Evolutionary conservation across 495 filamentous ascomycete genomes (phyloP).

Genomic region (Talaromyces adpressus): DNA sequence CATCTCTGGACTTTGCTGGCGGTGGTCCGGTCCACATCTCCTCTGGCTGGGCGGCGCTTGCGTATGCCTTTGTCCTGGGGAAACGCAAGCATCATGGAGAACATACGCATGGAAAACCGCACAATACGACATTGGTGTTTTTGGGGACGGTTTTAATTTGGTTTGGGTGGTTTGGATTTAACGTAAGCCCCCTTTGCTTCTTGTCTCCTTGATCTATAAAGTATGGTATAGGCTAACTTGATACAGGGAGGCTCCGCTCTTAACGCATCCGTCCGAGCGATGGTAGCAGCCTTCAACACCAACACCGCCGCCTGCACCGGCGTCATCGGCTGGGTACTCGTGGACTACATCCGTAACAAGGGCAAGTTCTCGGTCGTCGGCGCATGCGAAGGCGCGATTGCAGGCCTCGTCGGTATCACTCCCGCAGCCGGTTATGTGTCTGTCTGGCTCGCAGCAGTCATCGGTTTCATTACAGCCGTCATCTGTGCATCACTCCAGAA

Average conservation of each 20-base stretch:
- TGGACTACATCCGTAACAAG: constrained; percentile 49
- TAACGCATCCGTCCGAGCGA: constrained; percentile 48
- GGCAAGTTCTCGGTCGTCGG: constrained; percentile 53
- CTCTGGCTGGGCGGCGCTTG: constrained; percentile 45
- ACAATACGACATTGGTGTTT: constrained; percentile 51
- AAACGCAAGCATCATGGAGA: constrained; percentile 43
- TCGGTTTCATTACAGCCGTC: constrained; percentile 51
- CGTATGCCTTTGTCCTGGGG: constrained; percentile 49
- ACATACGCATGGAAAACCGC: constrained; percentile 37
- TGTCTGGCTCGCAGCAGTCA: constrained; percentile 48
- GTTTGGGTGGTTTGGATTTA: constrained; percentile 58
- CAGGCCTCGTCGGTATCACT: constrained; percentile 58
- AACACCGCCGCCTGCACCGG: constrained; percentile 52
- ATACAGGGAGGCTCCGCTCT: constrained; percentile 48
- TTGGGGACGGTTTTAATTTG: constrained; percentile 52
- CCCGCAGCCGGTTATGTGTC: constrained; percentile 56
- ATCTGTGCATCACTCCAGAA: constrained; percentile 44
- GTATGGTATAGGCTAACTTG: not conserved
- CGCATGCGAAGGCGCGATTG: constrained; percentile 55
- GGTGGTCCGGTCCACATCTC: constrained; percentile 52
- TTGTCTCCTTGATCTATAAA: not conserved
- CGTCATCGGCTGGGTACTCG: constrained; percentile 51
- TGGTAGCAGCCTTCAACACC: constrained; percentile 55
- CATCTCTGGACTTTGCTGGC: constrained; percentile 50
- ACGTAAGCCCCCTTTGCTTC: constrained; percentile 21